Conservation (phyloP, 805 yeast genomes). For the Wickerhamomyces alni region DNA sequence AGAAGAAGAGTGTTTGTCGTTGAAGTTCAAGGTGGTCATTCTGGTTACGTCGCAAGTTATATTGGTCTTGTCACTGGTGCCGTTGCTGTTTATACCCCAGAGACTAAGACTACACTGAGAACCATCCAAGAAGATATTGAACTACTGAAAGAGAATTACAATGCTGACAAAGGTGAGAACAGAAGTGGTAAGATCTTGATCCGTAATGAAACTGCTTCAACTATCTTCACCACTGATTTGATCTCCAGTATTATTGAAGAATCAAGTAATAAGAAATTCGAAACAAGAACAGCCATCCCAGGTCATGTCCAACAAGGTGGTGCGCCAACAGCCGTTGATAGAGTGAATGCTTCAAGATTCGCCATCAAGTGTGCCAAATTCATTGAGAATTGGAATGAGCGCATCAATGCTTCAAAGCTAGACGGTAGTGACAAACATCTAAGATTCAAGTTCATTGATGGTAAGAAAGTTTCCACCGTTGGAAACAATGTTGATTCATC, state of each 20-base stretch:
- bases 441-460: constrained; percentile 42
- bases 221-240: constrained; percentile 73
- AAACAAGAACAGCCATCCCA: constrained; percentile 91
- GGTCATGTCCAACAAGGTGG: constrained; percentile 99
- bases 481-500: constrained; percentile 29
- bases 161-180: constrained; percentile 68
- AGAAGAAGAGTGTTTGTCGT: constrained; percentile 93
- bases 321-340: constrained; percentile 89
- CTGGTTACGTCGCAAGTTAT: constrained; percentile 87
- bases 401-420: constrained; percentile 21
- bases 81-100: constrained; percentile 86
- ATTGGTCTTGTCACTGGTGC: constrained; percentile 88
- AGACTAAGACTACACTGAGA: constrained; percentile 62
- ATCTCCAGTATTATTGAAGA: constrained; percentile 80
- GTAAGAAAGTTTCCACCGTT: constrained; percentile 35
- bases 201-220: constrained; percentile 78
- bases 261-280: constrained; percentile 72
- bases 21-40: constrained; percentile 97
- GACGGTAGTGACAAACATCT: constrained; percentile 34
- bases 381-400: constrained; percentile 26
- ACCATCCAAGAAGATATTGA: constrained; percentile 73
- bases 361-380: constrained; percentile 80
- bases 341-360: constrained; percentile 82
- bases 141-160: constrained; percentile 60
- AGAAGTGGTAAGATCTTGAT: constrained; percentile 82